Percentiles rank a stretch among this genome's conserved stretches.
phyloP scores from a whole-genome alignment of 192 early-diverging fungal genomes.

The Coemansia sp. region DNA sequence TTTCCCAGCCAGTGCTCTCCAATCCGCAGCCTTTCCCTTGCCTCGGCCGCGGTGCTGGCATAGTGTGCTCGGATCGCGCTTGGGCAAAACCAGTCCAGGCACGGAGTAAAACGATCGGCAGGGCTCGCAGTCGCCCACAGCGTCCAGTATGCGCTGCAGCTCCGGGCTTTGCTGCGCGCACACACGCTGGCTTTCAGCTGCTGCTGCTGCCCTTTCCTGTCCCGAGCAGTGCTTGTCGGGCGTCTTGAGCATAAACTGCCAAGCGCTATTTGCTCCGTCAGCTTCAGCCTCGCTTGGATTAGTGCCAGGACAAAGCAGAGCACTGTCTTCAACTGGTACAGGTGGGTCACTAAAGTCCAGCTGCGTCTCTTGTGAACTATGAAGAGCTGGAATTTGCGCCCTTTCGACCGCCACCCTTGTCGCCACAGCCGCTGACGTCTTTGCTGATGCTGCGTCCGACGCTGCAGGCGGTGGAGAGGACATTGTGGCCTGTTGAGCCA shows the following conservation, averaged over 20 bases:
- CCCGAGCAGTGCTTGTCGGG: not conserved
- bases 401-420: not conserved
- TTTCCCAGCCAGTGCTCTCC: not conserved
- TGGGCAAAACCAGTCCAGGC: constrained; percentile 42
- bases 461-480: not conserved
- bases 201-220: not conserved
- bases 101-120: constrained; percentile 39
- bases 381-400: not conserved
- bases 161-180: constrained; percentile 1
- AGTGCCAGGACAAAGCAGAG: constrained; percentile 25
- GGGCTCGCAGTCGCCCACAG: constrained; percentile 29
- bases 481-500: not conserved
- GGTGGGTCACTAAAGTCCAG: constrained; percentile 35
- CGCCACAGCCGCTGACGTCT: not conserved
- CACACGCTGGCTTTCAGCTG: not conserved
- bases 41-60: constrained; percentile 22
- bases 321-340: constrained; percentile 4
- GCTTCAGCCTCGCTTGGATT: constrained; percentile 4
- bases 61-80: constrained; percentile 21
- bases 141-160: constrained; percentile 26
- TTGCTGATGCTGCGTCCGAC: not conserved
- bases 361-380: constrained; percentile 42
- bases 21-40: constrained; percentile 8
- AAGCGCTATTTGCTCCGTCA: not conserved
- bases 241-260: constrained; percentile 12